Evolutionary conservation across 169 alveolate genomes (phyloP), one percentile per base, ranked within the genome.

Genomic region (Condylostoma magnum): DNA sequence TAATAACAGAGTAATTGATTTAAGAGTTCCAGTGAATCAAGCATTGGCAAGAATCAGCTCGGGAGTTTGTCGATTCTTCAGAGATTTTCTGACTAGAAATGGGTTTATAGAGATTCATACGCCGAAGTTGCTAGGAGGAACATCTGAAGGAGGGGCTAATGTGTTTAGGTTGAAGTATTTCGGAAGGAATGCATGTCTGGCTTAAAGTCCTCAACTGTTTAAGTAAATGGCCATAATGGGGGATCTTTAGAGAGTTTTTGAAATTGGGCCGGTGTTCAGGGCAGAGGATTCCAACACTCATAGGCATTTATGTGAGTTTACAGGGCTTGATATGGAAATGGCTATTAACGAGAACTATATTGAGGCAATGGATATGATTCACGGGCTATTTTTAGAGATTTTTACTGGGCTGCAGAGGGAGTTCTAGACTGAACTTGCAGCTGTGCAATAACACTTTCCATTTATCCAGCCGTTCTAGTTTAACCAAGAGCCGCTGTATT

Each of bases 121-220:
- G 2, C 99, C 99, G 0, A 98, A 98, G 87, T 84, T 98, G 46
- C 86, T 98, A 34, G 99, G 98, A 27, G 99, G 99, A 6, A 97
- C 99, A 38, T 94, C 99, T 31, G 99, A 98, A 90, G 99, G 99
- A 38, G 99, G 99, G 22, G 97, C 99, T 47, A 86, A 90, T 52
- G 99, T 96, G 34, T 98, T 97, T 85, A 94, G 92, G 74, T 82
- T 96, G 34, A 84, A 95, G 72, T 98, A 98, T 81, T 98, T 98
- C 84, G 94, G 91, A 58, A 25, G 91, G 60, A 76, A 77, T 50
- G 97, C 98, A 37, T 97, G 97, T 77, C 86, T 98, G 54, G 99
- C 99, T 30, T 99, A 98, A 87, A 95, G 99, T 18, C 99, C 99
- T 15, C 99, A 98, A 87, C 92, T 98, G 51, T 97, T 97, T 93